Base-by-base conservation (phyloP, 495 filamentous ascomycete genomes). In the Extremus antarcticus region DNA sequence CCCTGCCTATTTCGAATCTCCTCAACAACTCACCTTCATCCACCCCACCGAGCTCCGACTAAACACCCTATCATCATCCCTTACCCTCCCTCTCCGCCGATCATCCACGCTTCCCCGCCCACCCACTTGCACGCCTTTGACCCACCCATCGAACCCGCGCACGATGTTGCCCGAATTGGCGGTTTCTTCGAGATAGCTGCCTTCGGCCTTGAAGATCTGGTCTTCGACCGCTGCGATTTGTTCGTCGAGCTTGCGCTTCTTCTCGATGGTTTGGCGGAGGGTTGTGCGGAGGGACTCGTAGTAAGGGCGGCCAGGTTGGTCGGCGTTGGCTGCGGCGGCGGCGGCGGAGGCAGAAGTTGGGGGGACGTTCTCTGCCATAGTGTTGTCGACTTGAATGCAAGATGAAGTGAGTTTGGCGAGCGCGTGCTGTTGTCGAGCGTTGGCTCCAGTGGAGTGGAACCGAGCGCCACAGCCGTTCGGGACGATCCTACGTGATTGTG, bases 81-180 rank as follows among this genome's bases (percentile, higher is more conserved):
- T 68, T 41, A 72, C 65, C 23, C 52, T 53, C 23, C 59, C 65
- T 52, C 68, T 63, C 46, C 70, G 62, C 46, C 58, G 39, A 17
- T 61, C 58, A 51, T 61, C 58, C 62, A 59, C 53, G 58, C 60
- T 51, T 56, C 53, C 45, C 58, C 62, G 24, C 63, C 64, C 22
- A 57, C 63, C 49, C 24, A 55, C 53, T 32, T 60, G 47, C 62
- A 80, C 78, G 47, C 88, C 88, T 66, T 98, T 98, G 73, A 95
- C 91, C 70, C 95, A 97, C 61, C 86, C 91, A 66, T 98, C 92
- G 70, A 97, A 98, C 40, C 92, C 92, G 58, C 83, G 87, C 71
- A 98, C 89, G 65, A 98, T 97, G 73, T 98, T 98, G 17, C 92
- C 92, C 41, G 76, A 77, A 21, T 85, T 86, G 16, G 88, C 94